Base-by-base conservation (phyloP, 495 filamentous ascomycete genomes). In the Penicillium cosmopolitanum region DNA sequence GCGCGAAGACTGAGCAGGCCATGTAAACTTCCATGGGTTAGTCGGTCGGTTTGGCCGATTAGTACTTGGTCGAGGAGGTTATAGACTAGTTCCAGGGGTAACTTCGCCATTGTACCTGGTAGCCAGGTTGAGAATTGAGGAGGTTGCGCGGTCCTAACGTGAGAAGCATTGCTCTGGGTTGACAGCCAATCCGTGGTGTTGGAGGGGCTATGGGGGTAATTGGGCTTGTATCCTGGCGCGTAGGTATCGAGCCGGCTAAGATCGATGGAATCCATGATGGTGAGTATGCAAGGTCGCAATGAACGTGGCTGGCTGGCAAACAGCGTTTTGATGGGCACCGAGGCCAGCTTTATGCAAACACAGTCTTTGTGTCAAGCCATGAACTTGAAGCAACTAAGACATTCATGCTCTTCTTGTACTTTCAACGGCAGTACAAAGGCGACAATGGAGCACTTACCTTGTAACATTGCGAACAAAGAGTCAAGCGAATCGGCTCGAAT, bases 51-150 rank as follows among this genome's bases (percentile, higher is more conserved):
- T 10, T 18, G 7, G 18, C 28, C 33, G 33, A 44, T 43, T 1
- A 62, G 18, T 1, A 54, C 21, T 2, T 56, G 23, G 11, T 58
- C 59, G 28, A 65, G 31, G 13, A 65, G 53, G 10, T 51, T 56
- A 25, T 42, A 62, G 16, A 58, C 25, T 8, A 62, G 23, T 13
- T 65, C 63, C 13, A 47, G 23, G 33, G 63, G 59, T 3, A 58
- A 33, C 7, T 33, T 18, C 21, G 16, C 42, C 15, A 54, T 50
- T 8, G 12, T 48, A 21, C 38, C 23, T 46, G 42, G 21, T 44
- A 43, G 40, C 21, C 38, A 55, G 8, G 42, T 44, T 44, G 8
- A n/a, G n/a, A 16, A 19, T 44, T 19, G 42, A 8, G 42, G 16
- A 9, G 28, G 8, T 31, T 1, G 6, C 0, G 5, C 28, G 5